Evolutionary conservation across 208 protist species (phyloP), one percentile per base, ranked within the genome.

Genomic region (Acanthamoeba comandoni): DNA sequence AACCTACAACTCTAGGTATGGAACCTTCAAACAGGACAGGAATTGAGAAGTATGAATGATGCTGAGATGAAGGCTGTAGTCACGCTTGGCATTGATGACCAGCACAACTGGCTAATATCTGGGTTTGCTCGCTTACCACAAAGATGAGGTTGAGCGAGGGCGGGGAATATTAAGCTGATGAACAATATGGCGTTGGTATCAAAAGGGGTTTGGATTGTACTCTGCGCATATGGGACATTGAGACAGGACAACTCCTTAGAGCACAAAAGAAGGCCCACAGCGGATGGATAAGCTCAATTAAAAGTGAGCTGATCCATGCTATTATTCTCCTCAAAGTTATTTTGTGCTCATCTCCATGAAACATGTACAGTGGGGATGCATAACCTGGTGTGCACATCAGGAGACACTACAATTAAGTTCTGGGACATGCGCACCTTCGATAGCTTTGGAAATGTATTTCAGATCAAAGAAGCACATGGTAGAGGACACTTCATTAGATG

Each of bases 361-460:
- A 51, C n/a, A n/a, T n/a, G n/a, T n/a, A 17, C 58, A 57, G 26
- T 51, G 0, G 75, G 75, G 0, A 51, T 57, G 3, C 75, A 85
- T n/a, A 26, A 64, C 26, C 51, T 85, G n/a, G n/a, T 85, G 75
- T 85, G 75, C 29, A 85, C 75, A 17, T 51, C n/a, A 9, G 75
- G 75, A 7, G 75, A 85, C 48, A 48, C 75, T 57, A 85, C 58
- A 35, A 85, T 85, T 43, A 85, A 85, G 52, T 19, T 85, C 11
- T 85, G 75, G 75, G 75, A 85, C 24, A 85, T 57, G 15, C 48
- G 75, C 24, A 85, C 52, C 9, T 26, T 85, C 12, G 75, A 31
- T 1, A 85, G 75, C 29, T 51, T 85, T 17, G 43, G 58, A 2
- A 85, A 51, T n/a, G 48, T 85, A 7, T 57, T 51, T 57, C 58